Evolutionary conservation across 495 filamentous ascomycete genomes (phyloP).

Genomic region (Aspergillus diversus): DNA sequence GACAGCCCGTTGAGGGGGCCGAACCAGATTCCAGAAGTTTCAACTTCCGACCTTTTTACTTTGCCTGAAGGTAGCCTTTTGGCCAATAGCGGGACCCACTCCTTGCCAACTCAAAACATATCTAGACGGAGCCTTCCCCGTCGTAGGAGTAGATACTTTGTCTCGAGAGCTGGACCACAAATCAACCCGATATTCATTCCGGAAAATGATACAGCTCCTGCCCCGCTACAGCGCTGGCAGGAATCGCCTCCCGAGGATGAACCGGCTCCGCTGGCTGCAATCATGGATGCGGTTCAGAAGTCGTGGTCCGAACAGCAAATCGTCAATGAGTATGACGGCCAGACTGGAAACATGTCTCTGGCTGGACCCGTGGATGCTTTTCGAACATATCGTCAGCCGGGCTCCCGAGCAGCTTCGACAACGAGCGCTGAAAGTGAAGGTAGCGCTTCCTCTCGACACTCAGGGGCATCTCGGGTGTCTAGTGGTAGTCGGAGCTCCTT

Average conservation of each 20-base stretch:
- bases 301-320: neutral
- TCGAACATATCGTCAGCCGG: slow-evolving; percentile 6
- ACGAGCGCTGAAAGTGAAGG: slow-evolving; percentile 18
- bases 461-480: slow-evolving; percentile 18
- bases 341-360: too few relatives aligned
- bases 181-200: neutral
- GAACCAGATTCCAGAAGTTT: too few relatives aligned
- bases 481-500: neutral
- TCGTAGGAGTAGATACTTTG: neutral
- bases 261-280: neutral
- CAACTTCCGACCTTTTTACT: too few relatives aligned
- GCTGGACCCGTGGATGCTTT: too few relatives aligned
- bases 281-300: neutral
- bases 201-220: neutral
- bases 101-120: too few relatives aligned
- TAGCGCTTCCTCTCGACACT: slow-evolving; percentile 26
- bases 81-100: too few relatives aligned
- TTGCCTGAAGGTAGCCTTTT: too few relatives aligned
- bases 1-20: too few relatives aligned
- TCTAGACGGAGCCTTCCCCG: neutral
- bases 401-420: slow-evolving; percentile 6
- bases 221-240: slow-evolving; percentile 11
- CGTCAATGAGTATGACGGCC: neutral
- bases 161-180: neutral
- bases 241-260: slow-evolving; percentile 15